A percentile compares a stretch with the other conserved stretches of the same genome.
Evolutionary conservation across 2,329 filamentous ascomycete genomes (phyloP).

Genomic region (Ophiostoma sp.): DNA sequence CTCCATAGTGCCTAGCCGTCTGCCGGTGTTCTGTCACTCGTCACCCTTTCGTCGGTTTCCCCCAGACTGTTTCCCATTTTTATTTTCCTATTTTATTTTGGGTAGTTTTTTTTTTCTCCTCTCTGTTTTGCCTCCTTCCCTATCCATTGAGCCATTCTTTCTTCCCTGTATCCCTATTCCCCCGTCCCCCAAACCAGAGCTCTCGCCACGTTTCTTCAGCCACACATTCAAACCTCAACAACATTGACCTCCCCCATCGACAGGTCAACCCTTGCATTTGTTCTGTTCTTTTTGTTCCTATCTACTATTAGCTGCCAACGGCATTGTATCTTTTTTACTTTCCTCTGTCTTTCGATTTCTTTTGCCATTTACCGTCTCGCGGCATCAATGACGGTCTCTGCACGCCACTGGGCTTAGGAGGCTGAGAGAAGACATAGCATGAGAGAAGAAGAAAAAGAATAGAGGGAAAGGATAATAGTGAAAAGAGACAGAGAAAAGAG

Average conservation of each 20-base stretch:
- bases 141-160: neutral
- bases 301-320: neutral
- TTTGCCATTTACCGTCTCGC: neutral
- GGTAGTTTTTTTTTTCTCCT: neutral
- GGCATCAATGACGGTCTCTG: slow-evolving; percentile 3
- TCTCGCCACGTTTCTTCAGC: slow-evolving; percentile 32
- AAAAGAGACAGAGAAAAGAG: neutral
- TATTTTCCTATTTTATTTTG: neutral
- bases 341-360: neutral
- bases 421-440: neutral
- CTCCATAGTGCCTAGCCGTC: too few species aligned
- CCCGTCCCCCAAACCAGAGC: slow-evolving; percentile 16
- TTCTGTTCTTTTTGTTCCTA: neutral
- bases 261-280: neutral
- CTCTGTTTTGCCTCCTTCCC: neutral
- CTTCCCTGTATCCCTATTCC: neutral
- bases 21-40: neutral
- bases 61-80: slow-evolving; percentile 6
- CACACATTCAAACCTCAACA: slow-evolving; percentile 28
- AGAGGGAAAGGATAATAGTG: neutral
- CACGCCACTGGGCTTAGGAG: neutral
- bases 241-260: neutral
- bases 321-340: slow-evolving; percentile 1
- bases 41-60: neutral
- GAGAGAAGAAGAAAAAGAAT: neutral